Evolutionary conservation across 768 basidiomycete genomes (phyloP).

Genomic region (Hygrocybe punicea): DNA sequence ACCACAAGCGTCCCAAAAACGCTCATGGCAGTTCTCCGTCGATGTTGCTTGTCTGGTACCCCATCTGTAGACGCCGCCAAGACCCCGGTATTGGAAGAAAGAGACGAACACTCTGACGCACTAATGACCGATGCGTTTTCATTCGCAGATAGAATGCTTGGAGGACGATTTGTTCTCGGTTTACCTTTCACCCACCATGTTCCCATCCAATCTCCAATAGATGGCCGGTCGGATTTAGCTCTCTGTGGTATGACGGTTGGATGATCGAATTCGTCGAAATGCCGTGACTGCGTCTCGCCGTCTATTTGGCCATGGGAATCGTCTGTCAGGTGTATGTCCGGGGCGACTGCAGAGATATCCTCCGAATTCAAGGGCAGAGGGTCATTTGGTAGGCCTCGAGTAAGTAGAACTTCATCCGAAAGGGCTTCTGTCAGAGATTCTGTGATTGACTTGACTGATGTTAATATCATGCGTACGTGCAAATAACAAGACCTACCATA

Average conservation of each 20-base stretch:
- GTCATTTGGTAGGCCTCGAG: conserved; percentile 35
- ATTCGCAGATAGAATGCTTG: not conserved
- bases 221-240: conserved; percentile 50
- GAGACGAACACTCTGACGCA: not conserved
- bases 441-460: conserved; percentile 41
- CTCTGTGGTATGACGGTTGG: conserved; percentile 25
- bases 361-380: conserved; percentile 6
- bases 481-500: conserved; percentile 43
- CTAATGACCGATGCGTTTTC: not conserved
- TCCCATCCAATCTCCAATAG: conserved; percentile 74
- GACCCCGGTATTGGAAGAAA: conserved; percentile 25
- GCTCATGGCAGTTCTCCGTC: conserved; percentile 53
- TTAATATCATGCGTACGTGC: not conserved
- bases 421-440: conserved; percentile 58
- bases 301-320: not conserved
- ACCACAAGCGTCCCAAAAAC: conserved; percentile 73
- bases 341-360: not conserved
- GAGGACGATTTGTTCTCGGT: conserved; percentile 17
- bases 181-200: conserved; percentile 64
- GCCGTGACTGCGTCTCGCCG: not conserved
- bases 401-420: conserved; percentile 43
- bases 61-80: conserved; percentile 8
- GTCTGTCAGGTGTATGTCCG: not conserved
- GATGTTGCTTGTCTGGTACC: conserved; percentile 6
- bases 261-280: conserved; percentile 14